These are phyloP conservation scores for Lachancea sp. DNA, from an alignment of 805 yeast species.

Conservation along the genomic window DNA sequence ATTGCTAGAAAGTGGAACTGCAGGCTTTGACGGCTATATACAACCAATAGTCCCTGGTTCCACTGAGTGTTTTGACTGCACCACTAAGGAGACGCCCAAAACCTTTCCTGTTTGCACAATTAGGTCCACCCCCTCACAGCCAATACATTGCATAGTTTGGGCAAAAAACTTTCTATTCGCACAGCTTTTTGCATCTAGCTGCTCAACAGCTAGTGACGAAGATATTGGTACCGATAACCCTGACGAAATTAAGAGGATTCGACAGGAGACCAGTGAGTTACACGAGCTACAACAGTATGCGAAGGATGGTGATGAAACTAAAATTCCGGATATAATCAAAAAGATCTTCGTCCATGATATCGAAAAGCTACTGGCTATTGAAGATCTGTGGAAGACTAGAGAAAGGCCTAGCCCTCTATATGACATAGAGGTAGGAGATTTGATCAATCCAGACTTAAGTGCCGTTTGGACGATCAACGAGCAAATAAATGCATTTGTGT, in stretches of 20 bases:
- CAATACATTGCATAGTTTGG: slow-evolving; percentile 96
- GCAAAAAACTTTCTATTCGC: slow-evolving; percentile 84
- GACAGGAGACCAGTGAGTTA: slow-evolving; percentile 63
- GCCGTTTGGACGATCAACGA: slow-evolving; percentile 57
- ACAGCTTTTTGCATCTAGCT: slow-evolving; percentile 63
- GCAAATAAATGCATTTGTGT: slow-evolving; percentile 52
- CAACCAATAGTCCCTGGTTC: slow-evolving; percentile 80
- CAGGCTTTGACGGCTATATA: slow-evolving; percentile 91
- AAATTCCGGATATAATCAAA: slow-evolving; percentile 41
- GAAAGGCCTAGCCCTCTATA: slow-evolving; percentile 58
- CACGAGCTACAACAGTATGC: slow-evolving; percentile 42
- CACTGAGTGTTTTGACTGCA: slow-evolving; percentile 93
- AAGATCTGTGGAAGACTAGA: slow-evolving; percentile 72
- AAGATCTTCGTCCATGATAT: slow-evolving; percentile 73
- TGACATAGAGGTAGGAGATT: slow-evolving; percentile 14
- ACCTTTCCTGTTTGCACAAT: slow-evolving; percentile 95
- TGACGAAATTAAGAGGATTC: slow-evolving; percentile 56
- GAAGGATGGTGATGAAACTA: slow-evolving; percentile 25
- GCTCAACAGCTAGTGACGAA: slow-evolving; percentile 25
- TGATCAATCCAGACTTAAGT: slow-evolving; percentile 25
- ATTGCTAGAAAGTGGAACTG: slow-evolving; percentile 88
- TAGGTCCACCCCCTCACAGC: slow-evolving; percentile 92
- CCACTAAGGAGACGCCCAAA: slow-evolving; percentile 79
- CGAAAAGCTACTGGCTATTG: slow-evolving; percentile 60
- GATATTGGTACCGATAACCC: slow-evolving; percentile 58